Evolutionary conservation across 1,139 yeast genomes (phyloP), one percentile per base, ranked within the genome.

Genomic region (Nakaseomyces sp.): DNA sequence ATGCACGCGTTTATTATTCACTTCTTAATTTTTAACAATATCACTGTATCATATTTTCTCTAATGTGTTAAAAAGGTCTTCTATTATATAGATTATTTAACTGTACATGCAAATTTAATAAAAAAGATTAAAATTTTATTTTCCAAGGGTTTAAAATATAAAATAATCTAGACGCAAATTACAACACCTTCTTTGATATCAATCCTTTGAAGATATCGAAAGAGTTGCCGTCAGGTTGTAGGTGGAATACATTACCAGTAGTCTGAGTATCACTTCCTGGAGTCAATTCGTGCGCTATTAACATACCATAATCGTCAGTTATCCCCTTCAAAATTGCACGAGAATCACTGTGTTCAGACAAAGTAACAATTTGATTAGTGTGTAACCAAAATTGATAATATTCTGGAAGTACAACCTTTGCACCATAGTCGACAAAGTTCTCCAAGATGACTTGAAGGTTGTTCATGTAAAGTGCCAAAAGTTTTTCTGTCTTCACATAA

Each of bases 201-300:
- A 93, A 69, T 0, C 98, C 97, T 55, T 76, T 83, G 68, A 91
- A 83, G 71, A 93, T 89, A 60, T 93, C 98, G 60, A 93, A 93
- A 2, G 96, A 86, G 61, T 93, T 93, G 0, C 98, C 98, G 61
- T 93, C 98, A 0, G 99, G 98, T 61, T 88, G 97, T 41, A 93
- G 67, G 54, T 86, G 83, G 52, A 74, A 79, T 3, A 61, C 65
- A 32, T 69, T 72, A 1, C 86, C 83, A 3, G 78, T 76, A 12
- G 68, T 66, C 16, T 54, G 57, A 33, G 71, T 71, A 16, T 64
- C 57, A 6, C 64, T 52, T 3, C 62, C 62, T 4, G 52, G 44
- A 39, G 70, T 71, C 6, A 78, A 64, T 52, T 85, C 95, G 47
- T 77, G 78, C 1, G 86, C 98, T 19, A 81, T 66, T 46, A 93